Conservation (phyloP, 1,139 yeast genomes). For the Saccharomyces pastorianus region DNA sequence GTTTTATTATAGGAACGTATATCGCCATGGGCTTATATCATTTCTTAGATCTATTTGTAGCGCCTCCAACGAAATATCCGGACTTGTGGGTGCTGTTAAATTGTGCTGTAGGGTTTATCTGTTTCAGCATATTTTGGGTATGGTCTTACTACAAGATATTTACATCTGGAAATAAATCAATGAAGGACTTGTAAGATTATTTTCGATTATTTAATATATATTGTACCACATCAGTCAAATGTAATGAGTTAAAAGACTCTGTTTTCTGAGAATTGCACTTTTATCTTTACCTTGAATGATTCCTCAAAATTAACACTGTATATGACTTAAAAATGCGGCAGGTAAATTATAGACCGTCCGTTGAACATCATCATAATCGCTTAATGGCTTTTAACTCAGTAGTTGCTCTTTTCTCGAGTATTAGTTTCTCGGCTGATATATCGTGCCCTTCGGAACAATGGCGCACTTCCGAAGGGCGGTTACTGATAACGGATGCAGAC, state of each 20-base stretch:
- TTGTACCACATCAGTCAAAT: no score
- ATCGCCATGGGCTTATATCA: constrained; percentile 46
- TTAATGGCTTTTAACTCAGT: no score
- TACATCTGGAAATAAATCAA: constrained; percentile 26
- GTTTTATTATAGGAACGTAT: constrained; percentile 54
- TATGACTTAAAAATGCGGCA: no score
- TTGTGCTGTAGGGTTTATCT: constrained; percentile 63
- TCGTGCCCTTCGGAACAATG: neutral
- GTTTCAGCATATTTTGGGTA: constrained; percentile 68
- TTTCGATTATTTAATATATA: neutral
- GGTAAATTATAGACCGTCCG: no score
- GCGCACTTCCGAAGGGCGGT: neutral
- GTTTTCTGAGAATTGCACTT: no score
- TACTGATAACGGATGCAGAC: neutral
- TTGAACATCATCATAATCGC: no score
- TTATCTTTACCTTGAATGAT: no score
- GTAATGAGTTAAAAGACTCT: no score
- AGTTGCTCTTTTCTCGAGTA: neutral
- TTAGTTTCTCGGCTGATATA: neutral
- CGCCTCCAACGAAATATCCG: constrained; percentile 59
- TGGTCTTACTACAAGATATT: constrained; percentile 58
- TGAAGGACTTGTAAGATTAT: constrained; percentile 17
- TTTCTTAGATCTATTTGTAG: constrained; percentile 41
- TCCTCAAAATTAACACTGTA: neutral
- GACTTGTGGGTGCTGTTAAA: constrained; percentile 82